Conservation (phyloP, 768 basidiomycete species). For the Suillus sp. region DNA sequence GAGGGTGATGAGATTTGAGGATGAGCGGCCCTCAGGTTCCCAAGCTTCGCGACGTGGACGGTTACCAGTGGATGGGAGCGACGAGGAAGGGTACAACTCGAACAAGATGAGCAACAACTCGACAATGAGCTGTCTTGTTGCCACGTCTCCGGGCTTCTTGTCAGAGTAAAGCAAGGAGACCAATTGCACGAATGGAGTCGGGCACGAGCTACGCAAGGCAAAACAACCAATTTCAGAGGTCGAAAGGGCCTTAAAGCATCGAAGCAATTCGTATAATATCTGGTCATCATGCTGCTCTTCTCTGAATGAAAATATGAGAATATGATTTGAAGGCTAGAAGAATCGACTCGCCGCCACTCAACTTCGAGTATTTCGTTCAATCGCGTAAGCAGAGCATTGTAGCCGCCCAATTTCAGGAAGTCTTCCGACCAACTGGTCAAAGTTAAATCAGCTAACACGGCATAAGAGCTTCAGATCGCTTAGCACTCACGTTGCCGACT, state of each 20-base stretch:
- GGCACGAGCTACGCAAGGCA: slow-evolving; percentile 86
- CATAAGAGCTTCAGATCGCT: slow-evolving; percentile 5
- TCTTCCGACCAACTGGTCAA: slow-evolving; percentile 80
- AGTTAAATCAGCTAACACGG: slow-evolving; percentile 10
- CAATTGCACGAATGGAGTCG: slow-evolving; percentile 85
- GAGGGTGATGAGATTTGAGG: slow-evolving; percentile 60
- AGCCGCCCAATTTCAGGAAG: slow-evolving; percentile 84
- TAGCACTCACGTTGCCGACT: slow-evolving; percentile 71
- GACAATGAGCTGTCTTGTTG: slow-evolving; percentile 85
- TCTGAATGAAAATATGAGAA: slow-evolving; percentile 42
- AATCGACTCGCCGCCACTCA: slow-evolving; percentile 88
- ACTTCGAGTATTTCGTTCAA: slow-evolving; percentile 91
- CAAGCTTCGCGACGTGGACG: slow-evolving; percentile 51
- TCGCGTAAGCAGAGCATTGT: slow-evolving; percentile 77
- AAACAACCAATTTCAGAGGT: slow-evolving; percentile 89
- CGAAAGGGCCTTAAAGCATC: slow-evolving; percentile 92
- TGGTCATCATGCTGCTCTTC: slow-evolving; percentile 99
- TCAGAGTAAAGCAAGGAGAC: slow-evolving; percentile 89
- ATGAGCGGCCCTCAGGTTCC: slow-evolving; percentile 49
- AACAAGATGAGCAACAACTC: slow-evolving; percentile 88
- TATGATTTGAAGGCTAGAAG: neutral
- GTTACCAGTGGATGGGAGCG: slow-evolving; percentile 56
- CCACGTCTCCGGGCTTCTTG: slow-evolving; percentile 96
- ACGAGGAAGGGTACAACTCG: slow-evolving; percentile 79
- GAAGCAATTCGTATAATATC: slow-evolving; percentile 85